Conservation (phyloP, 495 filamentous ascomycete genomes). For the Neurospora cerealis region DNA sequence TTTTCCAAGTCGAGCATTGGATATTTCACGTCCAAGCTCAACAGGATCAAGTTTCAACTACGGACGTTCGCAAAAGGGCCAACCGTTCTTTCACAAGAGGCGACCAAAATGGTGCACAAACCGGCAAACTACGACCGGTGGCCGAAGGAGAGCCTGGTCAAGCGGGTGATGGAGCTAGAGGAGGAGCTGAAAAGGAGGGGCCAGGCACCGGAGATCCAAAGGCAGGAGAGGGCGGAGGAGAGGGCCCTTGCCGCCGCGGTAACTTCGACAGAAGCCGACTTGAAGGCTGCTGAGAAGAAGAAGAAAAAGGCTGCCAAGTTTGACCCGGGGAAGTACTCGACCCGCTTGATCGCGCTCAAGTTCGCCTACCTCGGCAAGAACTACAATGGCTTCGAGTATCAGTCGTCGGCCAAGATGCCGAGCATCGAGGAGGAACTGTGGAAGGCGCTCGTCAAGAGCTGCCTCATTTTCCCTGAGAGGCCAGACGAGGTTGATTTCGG, state of each 20-base stretch:
- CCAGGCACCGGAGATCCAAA: background rate
- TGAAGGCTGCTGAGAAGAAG: constrained; percentile 8
- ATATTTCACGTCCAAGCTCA: background rate
- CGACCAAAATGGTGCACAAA: constrained; percentile 17
- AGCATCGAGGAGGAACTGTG: constrained; percentile 88
- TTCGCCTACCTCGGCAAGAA: constrained; percentile 84
- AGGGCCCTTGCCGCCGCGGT: background rate
- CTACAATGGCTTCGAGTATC: constrained; percentile 88
- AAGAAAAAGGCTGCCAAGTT: constrained; percentile 30
- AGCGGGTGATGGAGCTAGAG: constrained; percentile 57
- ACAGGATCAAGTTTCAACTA: background rate
- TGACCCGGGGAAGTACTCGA: constrained; percentile 72
- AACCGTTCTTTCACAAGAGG: background rate
- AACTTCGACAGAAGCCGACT: constrained; percentile 3
- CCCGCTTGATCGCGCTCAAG: constrained; percentile 80
- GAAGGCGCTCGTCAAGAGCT: constrained; percentile 72
- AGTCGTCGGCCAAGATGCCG: constrained; percentile 52
- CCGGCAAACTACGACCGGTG: constrained; percentile 36
- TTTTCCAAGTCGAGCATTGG: background rate
- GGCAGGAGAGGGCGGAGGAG: background rate
- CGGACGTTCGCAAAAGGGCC: background rate
- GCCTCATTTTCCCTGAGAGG: constrained; percentile 64
- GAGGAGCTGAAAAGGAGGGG: constrained; percentile 31
- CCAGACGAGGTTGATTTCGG: constrained; percentile 55
- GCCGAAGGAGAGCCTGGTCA: constrained; percentile 55